Evolutionary conservation across 148 eudicot species (phyloP), one percentile per base, ranked within the genome.

Genomic region (Diospyros kaki): DNA sequence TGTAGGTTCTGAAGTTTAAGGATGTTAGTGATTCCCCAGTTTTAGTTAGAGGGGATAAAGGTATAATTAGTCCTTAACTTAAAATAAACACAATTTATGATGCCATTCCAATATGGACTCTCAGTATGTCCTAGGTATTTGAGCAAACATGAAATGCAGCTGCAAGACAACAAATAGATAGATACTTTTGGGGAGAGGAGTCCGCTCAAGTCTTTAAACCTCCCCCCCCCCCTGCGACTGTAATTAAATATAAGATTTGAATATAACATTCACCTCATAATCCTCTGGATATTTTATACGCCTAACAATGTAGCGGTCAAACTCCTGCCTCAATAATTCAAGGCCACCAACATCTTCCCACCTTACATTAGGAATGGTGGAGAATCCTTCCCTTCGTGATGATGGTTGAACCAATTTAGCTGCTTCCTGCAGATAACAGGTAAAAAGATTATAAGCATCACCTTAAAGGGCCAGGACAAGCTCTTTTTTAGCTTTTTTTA

Each of bases 301-400:
- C 62, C 84, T 82, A 68, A 91, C 83, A 53, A 91, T 75, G 66
- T 82, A 80, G 52, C 86, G 89, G 15, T 85, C 88, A 77, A 91
- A 89, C 64, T 82, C 88, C 73, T 78, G 70, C 73, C 83, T 88
- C 46, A 83, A 66, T 12, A 53, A 64, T 69, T 84, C 61, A 60
- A 91, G 90, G 28, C 96, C 96, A 46, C 92, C 96, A 80, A 91
- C 96, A 78, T 91, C 89, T 60, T 84, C 96, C 98, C 98, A 93
- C 73, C 83, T 87, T 64, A 90, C 93, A 74, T 86, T 80, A n/a
- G 98, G 98, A 71, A 90, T 82, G 46, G 78, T 65, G 45, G 95
- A 89, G 80, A 93, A 93, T 69, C 96, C 98, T 85, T 93, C 98
- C 80, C 98, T 89, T 85, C 83, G 89, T 18, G 83, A 89, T 75